Evolutionary conservation across 2,329 filamentous ascomycete genomes (phyloP), one percentile per base, ranked within the genome.

Genomic region (Botrytis deweyae): DNA sequence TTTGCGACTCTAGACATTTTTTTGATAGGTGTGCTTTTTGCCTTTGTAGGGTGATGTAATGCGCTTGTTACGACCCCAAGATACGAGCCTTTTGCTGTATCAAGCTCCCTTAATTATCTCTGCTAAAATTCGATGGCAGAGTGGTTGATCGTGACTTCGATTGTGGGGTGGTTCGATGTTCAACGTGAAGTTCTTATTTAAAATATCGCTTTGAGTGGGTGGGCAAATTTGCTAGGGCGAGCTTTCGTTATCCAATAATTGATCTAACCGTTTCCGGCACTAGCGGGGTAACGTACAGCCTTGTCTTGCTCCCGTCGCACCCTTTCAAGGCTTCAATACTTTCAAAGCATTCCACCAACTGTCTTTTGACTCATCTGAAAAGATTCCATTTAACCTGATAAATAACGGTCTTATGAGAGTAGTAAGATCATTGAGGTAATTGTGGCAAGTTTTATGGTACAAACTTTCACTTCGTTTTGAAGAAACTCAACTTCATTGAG

Each of bases 1-100:
- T 83, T 85, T 80, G 82, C 83, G 79, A 83, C 81, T 82, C 82
- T 84, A 75, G 84, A 85, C 84, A 85, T 86, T 68, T 64, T 63
- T 58, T 55, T 55, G 36, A 36, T 62, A 64, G 38, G 33, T 61
- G 49, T 69, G 49, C 67, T 52, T 25, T 55, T 61, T 29, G 38
- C 33, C 29, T 66, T 44, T 36, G 76, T 73, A 52, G 73, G 70
- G 73, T 49, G 62, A 58, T 70, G 22, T 33, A 65, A 33, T 55
- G 49, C 40, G 61, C 5, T 22, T 58, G 33, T 58, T 40, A 49
- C 61, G 67, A 40, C 46, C 29, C 46, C 25, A 71, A 71, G 25
- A 68, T 68, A 42, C 38, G n/a, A 68, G 49, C 36, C 33, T 42
- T 70, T 49, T 58, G 20, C 36, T 38, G 38, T 58, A 68, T 58